These are phyloP conservation scores for Fonsecaea pedrosoi DNA, from an alignment of 2,329 filamentous ascomycete species.

Conservation along the genomic window DNA sequence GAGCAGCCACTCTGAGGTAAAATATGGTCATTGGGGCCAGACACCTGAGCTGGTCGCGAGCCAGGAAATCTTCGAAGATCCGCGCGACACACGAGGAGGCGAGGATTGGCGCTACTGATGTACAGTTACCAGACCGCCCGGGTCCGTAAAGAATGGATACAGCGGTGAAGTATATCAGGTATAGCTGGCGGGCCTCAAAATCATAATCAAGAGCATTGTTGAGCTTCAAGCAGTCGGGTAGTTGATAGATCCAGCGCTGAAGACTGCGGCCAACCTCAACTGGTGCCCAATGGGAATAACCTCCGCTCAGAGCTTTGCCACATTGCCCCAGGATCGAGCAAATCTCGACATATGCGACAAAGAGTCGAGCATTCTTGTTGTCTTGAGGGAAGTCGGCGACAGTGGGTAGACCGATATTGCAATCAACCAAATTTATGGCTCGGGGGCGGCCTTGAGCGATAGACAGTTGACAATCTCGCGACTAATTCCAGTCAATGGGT, in stretches of 20 bases:
- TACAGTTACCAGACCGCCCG: slow-evolving; percentile 31
- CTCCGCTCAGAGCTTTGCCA: slow-evolving; percentile 27
- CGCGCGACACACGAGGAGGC: slow-evolving; percentile 53
- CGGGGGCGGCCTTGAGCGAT: slow-evolving; percentile 24
- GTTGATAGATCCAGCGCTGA: slow-evolving; percentile 47
- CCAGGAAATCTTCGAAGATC: slow-evolving; percentile 54
- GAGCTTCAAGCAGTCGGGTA: slow-evolving; percentile 26
- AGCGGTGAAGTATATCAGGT: slow-evolving; percentile 48
- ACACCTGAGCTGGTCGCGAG: slow-evolving; percentile 24
- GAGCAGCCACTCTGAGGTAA: slow-evolving; percentile 29
- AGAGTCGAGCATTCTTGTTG: slow-evolving; percentile 23
- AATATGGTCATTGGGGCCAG: slow-evolving; percentile 27
- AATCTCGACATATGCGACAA: slow-evolving; percentile 23
- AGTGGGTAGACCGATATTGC: slow-evolving; percentile 19
- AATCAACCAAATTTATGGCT: slow-evolving; percentile 23
- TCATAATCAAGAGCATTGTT: slow-evolving; percentile 40
- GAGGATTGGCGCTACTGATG: slow-evolving; percentile 48
- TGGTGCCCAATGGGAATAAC: slow-evolving; percentile 31
- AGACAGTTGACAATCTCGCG: slow-evolving; percentile 23
- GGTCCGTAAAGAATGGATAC: slow-evolving; percentile 51
- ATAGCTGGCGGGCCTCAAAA: slow-evolving; percentile 51
- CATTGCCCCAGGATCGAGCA: slow-evolving; percentile 31
- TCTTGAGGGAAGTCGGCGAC: slow-evolving; percentile 25
- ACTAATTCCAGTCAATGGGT: slow-evolving; percentile 2
- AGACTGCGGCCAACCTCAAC: slow-evolving; percentile 41